Evolutionary conservation across 148 eudicot species (phyloP).

Genomic region (Rhododendron kiyosumense): DNA sequence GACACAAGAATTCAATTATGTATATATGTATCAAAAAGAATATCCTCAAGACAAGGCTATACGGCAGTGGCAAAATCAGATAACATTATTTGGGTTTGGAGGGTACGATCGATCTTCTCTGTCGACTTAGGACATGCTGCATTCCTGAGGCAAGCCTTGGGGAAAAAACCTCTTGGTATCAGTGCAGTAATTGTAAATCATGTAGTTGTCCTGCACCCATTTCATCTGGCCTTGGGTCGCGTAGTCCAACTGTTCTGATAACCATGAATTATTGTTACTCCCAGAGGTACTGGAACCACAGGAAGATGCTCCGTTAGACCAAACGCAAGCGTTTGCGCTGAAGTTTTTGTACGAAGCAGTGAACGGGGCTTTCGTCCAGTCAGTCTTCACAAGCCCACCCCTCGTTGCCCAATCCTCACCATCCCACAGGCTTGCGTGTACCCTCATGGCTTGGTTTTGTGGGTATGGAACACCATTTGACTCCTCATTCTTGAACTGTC

Average conservation of each 20-base stretch:
- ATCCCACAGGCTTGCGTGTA: background rate
- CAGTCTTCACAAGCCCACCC: background rate
- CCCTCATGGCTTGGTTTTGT: background rate
- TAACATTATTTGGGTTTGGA: background rate
- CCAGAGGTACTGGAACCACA: background rate
- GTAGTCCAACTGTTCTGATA: background rate
- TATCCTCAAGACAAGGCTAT: background rate
- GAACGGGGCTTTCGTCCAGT: background rate
- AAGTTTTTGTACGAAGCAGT: background rate
- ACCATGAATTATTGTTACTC: background rate
- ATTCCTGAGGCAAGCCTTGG: background rate
- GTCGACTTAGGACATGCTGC: background rate
- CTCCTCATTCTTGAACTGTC: background rate
- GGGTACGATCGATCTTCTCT: background rate
- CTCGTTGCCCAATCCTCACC: background rate
- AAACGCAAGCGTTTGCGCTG: background rate
- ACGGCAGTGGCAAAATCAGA: background rate
- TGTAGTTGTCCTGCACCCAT: background rate
- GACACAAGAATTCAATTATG: background rate
- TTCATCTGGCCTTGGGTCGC: background rate
- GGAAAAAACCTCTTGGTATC: conserved; percentile 1
- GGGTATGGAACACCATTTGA: background rate
- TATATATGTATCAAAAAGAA: background rate
- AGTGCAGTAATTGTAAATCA: conserved; percentile 5
- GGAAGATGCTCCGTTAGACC: background rate